phyloP scores from a whole-genome alignment of 1,284 basidiomycete genomes.

The Testicularia cyperi region DNA sequence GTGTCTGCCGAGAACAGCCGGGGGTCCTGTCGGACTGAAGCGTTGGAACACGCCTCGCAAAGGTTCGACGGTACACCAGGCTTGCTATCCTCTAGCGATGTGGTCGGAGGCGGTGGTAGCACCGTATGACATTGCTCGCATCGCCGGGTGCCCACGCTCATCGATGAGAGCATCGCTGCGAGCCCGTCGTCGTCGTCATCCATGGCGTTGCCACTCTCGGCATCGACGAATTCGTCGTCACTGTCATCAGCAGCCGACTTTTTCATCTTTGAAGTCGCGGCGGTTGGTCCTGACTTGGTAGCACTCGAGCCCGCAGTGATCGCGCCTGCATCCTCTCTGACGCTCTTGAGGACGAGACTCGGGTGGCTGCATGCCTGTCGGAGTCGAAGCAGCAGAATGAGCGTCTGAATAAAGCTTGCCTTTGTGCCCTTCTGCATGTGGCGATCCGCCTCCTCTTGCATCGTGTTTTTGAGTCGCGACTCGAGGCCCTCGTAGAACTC shows the following conservation, averaged over 20 bases:
- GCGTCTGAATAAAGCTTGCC: slow-evolving; percentile 77
- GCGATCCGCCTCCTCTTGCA: slow-evolving; percentile 61
- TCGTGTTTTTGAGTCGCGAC: slow-evolving; percentile 70
- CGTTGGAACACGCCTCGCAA: slow-evolving; percentile 40
- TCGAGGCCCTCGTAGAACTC: slow-evolving; percentile 81
- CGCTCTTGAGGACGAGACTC: slow-evolving; percentile 31
- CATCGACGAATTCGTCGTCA: not conserved
- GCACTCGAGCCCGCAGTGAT: slow-evolving; percentile 3
- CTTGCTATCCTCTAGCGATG: too few relatives aligned
- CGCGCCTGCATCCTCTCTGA: slow-evolving; percentile 21
- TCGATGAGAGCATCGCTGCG: slow-evolving; percentile 71
- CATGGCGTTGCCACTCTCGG: slow-evolving; percentile 8
- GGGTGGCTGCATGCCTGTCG: slow-evolving; percentile 69
- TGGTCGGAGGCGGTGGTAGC: slow-evolving; percentile 1
- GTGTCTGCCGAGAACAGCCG: slow-evolving; percentile 62
- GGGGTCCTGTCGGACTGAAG: slow-evolving; percentile 16
- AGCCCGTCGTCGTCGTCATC: slow-evolving; percentile 68
- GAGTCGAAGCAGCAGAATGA: slow-evolving; percentile 79
- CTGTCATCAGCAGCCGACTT: not conserved
- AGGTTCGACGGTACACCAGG: not conserved
- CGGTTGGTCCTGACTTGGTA: not conserved
- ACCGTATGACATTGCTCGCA: slow-evolving; percentile 45
- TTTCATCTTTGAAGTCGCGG: not conserved
- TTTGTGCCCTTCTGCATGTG: slow-evolving; percentile 63
- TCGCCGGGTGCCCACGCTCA: slow-evolving; percentile 63